phyloP scores from a whole-genome alignment of 1,139 yeast genomes.

The Yamadazyma atmosphaerica region DNA sequence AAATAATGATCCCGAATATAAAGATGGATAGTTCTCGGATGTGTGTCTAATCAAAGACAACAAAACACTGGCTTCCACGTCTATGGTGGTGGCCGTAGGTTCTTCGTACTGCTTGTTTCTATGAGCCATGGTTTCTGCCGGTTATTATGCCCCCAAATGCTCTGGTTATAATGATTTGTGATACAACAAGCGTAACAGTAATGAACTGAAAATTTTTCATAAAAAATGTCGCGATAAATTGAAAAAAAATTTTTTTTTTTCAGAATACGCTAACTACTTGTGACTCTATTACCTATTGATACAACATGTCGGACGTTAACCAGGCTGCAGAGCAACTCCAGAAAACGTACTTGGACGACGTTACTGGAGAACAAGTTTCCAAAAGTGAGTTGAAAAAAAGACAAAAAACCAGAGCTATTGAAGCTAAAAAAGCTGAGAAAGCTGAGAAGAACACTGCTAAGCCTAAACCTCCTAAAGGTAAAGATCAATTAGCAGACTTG shows the following conservation, averaged over 20 bases:
- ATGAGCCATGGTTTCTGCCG: constrained; percentile 5
- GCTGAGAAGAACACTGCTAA: constrained; percentile 65
- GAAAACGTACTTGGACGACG: constrained; percentile 88
- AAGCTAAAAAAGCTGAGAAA: constrained; percentile 89
- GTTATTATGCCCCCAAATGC: background rate
- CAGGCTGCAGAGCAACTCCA: constrained; percentile 76
- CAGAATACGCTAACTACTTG: too few species aligned
- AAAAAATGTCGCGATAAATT: too few species aligned
- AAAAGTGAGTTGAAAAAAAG: constrained; percentile 96
- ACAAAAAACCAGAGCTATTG: constrained; percentile 84
- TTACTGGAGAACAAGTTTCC: constrained; percentile 94
- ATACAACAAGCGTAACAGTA: background rate
- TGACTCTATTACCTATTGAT: background rate
- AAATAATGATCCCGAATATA: constrained; percentile 73
- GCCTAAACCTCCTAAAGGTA: constrained; percentile 43
- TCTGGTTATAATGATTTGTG: background rate
- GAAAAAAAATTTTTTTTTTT: too few species aligned
- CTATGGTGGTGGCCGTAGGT: constrained; percentile 48
- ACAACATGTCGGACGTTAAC: constrained; percentile 50
- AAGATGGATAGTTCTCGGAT: constrained; percentile 64
- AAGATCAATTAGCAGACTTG: constrained; percentile 79
- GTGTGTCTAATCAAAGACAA: constrained; percentile 74
- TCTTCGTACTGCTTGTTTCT: constrained; percentile 23
- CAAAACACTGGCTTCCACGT: constrained; percentile 60
- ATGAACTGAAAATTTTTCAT: background rate